Base-by-base conservation (phyloP, 2,329 filamentous ascomycete species). In the Exophiala sideris region DNA sequence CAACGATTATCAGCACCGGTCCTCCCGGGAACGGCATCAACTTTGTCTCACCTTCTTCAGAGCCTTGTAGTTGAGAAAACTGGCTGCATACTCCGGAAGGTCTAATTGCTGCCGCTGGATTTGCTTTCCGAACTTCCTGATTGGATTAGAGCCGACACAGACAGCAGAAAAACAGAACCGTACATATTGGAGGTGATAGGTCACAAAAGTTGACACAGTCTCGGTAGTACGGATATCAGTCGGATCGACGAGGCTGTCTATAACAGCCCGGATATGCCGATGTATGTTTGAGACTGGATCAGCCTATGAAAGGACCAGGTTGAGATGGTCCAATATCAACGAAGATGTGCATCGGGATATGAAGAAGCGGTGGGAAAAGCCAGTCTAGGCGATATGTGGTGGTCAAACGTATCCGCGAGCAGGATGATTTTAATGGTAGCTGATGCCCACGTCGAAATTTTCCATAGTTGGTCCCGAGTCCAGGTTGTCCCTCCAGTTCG, bases 61-160 rank as follows among this genome's bases (percentile, higher is more conserved):
- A 57, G 91, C 91, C 77, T 99, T 99, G 79, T 99, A 99, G 76
- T 99, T 96, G 66, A 97, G 91, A 71, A 99, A 99, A 75, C 91
- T 96, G 62, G 92, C 91, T 59, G 94, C 92, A 86, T 99, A 99
- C 82, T 99, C 94, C 57, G 94, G 94, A 57, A 99, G 91, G 73
- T 99, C 94, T 68, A 99, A 89, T 81, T 99, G 94, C 71, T 91
- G 87, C 79, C 96, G 96, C 79, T 97, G 94, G 64, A 99, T 96
- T 72, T 96, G 90, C 80, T 99, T 99, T 73, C 94, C 94, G 79
- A 99, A 99, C 83, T 99, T 99, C 94, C 92, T 99, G 67, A 39
- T 58, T 45, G 32, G 36, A 53, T 62, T 54, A 60, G 52, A 52
- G 20, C 34, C 34, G 36, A 11, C 39, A 18, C 36, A 50, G 42